Percentiles rank a stretch among this genome's conserved stretches.
These are phyloP conservation scores for Fusarium burgessii DNA, from an alignment of 2,329 filamentous ascomycete genomes.

Conservation along the genomic window DNA sequence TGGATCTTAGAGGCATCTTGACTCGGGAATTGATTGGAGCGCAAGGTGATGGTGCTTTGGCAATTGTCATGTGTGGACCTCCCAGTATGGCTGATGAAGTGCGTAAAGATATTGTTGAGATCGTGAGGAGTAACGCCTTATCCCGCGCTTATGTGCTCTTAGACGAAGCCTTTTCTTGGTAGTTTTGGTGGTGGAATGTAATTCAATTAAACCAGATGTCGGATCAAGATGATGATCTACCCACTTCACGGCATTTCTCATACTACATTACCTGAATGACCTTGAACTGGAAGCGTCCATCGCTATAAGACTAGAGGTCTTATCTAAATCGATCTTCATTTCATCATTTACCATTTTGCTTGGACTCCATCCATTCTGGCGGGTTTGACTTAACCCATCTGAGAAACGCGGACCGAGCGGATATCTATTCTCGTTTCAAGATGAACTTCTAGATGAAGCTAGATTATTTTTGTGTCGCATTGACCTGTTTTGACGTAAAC, in stretches of 20 bases:
- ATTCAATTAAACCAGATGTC: not conserved
- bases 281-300: not conserved
- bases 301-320: not conserved
- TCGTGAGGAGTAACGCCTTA: slow-evolving; percentile 31
- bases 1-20: slow-evolving; percentile 42
- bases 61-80: slow-evolving; percentile 49
- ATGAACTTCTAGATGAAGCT: slow-evolving; percentile 18
- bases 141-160: slow-evolving; percentile 42
- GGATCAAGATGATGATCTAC: not conserved
- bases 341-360: not conserved
- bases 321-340: slow-evolving; percentile 1
- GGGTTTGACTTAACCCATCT: not conserved
- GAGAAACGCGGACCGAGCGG: not conserved
- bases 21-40: slow-evolving; percentile 29
- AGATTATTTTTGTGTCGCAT: not conserved
- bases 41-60: slow-evolving; percentile 33
- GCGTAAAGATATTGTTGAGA: slow-evolving; percentile 38
- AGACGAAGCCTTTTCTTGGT: slow-evolving; percentile 48
- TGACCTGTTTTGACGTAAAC: slow-evolving; percentile 4
- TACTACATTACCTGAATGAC: not conserved
- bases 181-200: not conserved
- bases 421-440: slow-evolving; percentile 4
- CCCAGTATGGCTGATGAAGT: slow-evolving; percentile 48
- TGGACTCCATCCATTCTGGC: not conserved
- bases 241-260: not conserved